Evolutionary conservation across 2,329 filamentous ascomycete species (phyloP), one percentile per base, ranked within the genome.

Genomic region (Fusarium torreyae): DNA sequence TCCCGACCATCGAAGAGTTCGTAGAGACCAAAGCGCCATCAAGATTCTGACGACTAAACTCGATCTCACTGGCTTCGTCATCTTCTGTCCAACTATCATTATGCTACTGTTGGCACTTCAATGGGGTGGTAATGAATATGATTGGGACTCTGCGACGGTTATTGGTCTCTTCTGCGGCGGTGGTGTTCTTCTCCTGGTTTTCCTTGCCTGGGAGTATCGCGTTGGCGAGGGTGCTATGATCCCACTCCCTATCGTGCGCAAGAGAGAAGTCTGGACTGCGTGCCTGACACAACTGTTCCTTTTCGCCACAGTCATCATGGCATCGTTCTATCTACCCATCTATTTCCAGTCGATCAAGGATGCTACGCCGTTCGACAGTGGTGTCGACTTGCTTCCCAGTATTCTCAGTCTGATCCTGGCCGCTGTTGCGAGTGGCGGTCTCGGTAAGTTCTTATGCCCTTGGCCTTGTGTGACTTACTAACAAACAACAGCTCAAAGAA

Each of bases 41-140:
- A 60, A 68, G 39, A 72, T 70, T 46, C 34, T 75, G 10, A 60
- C 51, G 17, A 64, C 60, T 7, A 76, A 82, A 54, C 76, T 87
- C 51, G 85, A 87, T 66, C 69, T 84, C 6, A 57, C 80, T 1
- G 85, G 85, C 26, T 81, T 82, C 14, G 63, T 70, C 7, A 69
- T 85, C 48, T 79, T 86, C 60, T 78, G 84, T 2, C 83, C 85
- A 1, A 79, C 81, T 8, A 78, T 86, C 14, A 76, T 86, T 51
- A 83, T 81, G 72, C 75, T 87, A 24, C 76, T 87, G n/a, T 77
- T 88, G 1, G 86, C 83, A 3, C 78, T 88, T 24, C 81, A 87
- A 65, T 87, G 82, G 80, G 86, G 85, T 9, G 86, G 86, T 6
- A 75, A 78, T 20, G 70, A 80, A 48, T 81, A 83, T 57, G 48